phyloP scores from a whole-genome alignment of 2,329 filamentous ascomycete genomes.

The Clonostachys rhizophaga region DNA sequence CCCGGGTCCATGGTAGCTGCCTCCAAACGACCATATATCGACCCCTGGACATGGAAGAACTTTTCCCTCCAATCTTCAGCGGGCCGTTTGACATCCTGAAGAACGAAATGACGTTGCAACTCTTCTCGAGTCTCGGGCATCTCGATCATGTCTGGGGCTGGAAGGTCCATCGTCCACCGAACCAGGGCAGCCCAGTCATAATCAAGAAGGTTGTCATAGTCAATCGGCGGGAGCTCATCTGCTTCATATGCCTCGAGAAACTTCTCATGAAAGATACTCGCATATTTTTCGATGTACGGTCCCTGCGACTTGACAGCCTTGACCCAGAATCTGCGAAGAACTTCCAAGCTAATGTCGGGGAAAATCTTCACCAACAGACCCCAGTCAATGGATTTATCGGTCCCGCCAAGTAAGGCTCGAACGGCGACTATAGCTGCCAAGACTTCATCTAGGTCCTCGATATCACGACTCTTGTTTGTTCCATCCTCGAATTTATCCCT shows the following conservation, averaged over 20 bases:
- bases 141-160: slow-evolving; percentile 35
- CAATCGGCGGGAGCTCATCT: slow-evolving; percentile 53
- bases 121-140: slow-evolving; percentile 40
- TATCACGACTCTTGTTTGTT: background rate
- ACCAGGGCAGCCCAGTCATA: slow-evolving; percentile 68
- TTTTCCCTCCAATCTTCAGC: slow-evolving; percentile 47
- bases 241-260: slow-evolving; percentile 64
- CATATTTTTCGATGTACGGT: slow-evolving; percentile 46
- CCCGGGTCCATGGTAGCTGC: slow-evolving; percentile 44
- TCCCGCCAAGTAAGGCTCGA: slow-evolving; percentile 53
- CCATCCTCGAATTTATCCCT: too few species aligned
- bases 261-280: slow-evolving; percentile 57
- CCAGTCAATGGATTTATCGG: slow-evolving; percentile 57
- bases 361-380: slow-evolving; percentile 52
- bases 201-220: slow-evolving; percentile 56
- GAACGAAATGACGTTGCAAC: slow-evolving; percentile 36
- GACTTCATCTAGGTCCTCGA: slow-evolving; percentile 22
- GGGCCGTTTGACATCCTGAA: slow-evolving; percentile 25
- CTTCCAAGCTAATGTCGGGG: slow-evolving; percentile 44
- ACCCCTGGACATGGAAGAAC: slow-evolving; percentile 49
- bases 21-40: slow-evolving; percentile 53
- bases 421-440: slow-evolving; percentile 55
- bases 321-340: slow-evolving; percentile 52
- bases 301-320: slow-evolving; percentile 43
- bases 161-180: slow-evolving; percentile 58